Conservation (phyloP, 2,329 filamentous ascomycete genomes). For the Escovopsis weberi region DNA sequence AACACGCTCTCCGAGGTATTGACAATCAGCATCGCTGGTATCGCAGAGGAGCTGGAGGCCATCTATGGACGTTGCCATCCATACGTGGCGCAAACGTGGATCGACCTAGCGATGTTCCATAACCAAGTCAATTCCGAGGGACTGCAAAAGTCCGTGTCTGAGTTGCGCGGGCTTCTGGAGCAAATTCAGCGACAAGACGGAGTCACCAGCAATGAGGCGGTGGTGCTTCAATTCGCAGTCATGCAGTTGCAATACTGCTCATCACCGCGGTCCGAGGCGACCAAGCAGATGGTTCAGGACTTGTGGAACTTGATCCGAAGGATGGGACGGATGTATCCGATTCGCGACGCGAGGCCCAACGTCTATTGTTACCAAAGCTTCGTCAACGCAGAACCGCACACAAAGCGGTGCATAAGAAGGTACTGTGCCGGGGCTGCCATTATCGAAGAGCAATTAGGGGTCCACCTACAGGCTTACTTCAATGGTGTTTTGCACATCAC, state of each 20-base stretch:
- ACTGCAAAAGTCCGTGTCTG: conserved; percentile 21
- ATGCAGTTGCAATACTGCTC: conserved; percentile 24
- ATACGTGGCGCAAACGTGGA: conserved; percentile 28
- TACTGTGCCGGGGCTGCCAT: conserved; percentile 25
- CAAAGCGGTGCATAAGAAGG: conserved; percentile 26
- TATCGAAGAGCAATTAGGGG: conserved; percentile 22
- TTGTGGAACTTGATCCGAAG: conserved; percentile 23
- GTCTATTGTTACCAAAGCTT: conserved; percentile 29
- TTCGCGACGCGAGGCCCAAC: conserved; percentile 23
- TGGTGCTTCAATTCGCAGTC: conserved; percentile 26
- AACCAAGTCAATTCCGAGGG: conserved; percentile 22
- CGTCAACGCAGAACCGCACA: conserved; percentile 29
- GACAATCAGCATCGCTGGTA: conserved; percentile 25
- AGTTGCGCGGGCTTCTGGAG: conserved; percentile 21
- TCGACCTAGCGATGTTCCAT: conserved; percentile 26
- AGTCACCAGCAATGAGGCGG: conserved; percentile 18
- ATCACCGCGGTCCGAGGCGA: conserved; percentile 18
- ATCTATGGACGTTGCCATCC: conserved; percentile 29
- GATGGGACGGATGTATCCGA: conserved; percentile 20
- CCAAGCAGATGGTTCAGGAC: conserved; percentile 22
- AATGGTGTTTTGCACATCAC: conserved; percentile 29
- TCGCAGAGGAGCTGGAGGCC: conserved; percentile 29
- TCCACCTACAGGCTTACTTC: conserved; percentile 26
- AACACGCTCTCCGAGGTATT: conserved; percentile 27
- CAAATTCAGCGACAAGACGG: conserved; percentile 22